Conservation (phyloP, 1,284 basidiomycete genomes). For the Boletus smithii region DNA sequence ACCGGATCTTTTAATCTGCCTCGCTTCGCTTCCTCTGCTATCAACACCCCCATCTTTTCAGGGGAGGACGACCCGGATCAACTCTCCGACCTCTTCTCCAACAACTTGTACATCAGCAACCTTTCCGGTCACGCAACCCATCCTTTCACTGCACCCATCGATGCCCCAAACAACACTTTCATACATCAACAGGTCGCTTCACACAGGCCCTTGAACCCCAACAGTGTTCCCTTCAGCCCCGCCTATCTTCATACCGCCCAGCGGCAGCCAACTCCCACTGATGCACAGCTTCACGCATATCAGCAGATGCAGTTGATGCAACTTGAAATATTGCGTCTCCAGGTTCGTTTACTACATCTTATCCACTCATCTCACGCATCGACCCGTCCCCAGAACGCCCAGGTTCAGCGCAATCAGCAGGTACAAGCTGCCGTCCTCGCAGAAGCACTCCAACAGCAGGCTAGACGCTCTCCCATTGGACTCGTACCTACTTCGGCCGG, state of each 20-base stretch:
- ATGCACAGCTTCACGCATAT: constrained; percentile 52
- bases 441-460: constrained; percentile 63
- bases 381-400: constrained; percentile 29
- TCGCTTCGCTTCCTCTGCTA: constrained; percentile 45
- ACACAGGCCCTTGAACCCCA: constrained; percentile 49
- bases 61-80: constrained; percentile 60
- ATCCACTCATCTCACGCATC: neutral
- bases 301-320: constrained; percentile 78
- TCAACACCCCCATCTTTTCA: constrained; percentile 37
- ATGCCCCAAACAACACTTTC: constrained; percentile 62
- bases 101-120: constrained; percentile 42
- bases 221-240: constrained; percentile 56
- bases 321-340: constrained; percentile 72
- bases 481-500: constrained; percentile 67
- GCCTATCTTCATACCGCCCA: constrained; percentile 36
- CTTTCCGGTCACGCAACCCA: constrained; percentile 21
- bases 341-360: constrained; percentile 46
- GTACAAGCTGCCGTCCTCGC: constrained; percentile 49
- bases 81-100: constrained; percentile 52
- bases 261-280: constrained; percentile 40
- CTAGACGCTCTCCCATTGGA: constrained; percentile 49
- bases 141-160: constrained; percentile 68
- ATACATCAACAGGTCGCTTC: constrained; percentile 51
- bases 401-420: constrained; percentile 38
- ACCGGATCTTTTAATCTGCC: constrained; percentile 54